Evolutionary conservation across 495 filamentous ascomycete genomes (phyloP).

Genomic region (Staphylotrichum tortipilum): DNA sequence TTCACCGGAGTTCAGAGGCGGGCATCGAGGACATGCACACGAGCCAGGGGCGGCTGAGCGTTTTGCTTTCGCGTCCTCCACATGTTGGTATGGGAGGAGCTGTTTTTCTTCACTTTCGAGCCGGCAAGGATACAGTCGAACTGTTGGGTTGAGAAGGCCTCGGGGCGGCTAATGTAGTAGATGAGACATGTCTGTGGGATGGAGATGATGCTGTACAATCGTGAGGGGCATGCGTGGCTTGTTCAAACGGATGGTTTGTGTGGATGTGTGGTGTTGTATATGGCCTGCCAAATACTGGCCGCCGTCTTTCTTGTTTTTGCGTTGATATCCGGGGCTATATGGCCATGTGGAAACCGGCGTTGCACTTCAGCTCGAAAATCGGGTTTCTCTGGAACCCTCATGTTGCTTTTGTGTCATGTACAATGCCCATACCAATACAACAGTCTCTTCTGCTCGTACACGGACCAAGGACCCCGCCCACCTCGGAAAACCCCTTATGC

Average conservation of each 20-base stretch:
- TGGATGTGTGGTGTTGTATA: constrained; percentile 6
- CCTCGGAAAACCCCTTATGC: neutral
- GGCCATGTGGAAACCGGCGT: neutral
- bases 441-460: no score
- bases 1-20: neutral
- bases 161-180: constrained; percentile 11
- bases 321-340: neutral
- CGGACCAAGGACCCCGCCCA: neutral
- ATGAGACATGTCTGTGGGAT: constrained; percentile 6
- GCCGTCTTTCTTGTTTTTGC: neutral
- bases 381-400: neutral
- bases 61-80: neutral
- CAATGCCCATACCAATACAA: no score
- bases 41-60: neutral
- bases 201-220: constrained; percentile 7
- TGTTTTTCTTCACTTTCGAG: neutral
- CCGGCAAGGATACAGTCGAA: neutral
- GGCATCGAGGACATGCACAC: neutral
- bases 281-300: constrained; percentile 2
- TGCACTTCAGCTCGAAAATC: neutral
- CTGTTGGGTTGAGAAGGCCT: neutral
- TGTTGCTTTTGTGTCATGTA: neutral
- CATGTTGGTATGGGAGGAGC: neutral
- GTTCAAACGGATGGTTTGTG: neutral
- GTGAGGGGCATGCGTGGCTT: neutral